Percentiles rank a stretch among this genome's conserved stretches.
Conservation (phyloP, 441 rosid species). For the Bocquillonia castaneifolia region DNA sequence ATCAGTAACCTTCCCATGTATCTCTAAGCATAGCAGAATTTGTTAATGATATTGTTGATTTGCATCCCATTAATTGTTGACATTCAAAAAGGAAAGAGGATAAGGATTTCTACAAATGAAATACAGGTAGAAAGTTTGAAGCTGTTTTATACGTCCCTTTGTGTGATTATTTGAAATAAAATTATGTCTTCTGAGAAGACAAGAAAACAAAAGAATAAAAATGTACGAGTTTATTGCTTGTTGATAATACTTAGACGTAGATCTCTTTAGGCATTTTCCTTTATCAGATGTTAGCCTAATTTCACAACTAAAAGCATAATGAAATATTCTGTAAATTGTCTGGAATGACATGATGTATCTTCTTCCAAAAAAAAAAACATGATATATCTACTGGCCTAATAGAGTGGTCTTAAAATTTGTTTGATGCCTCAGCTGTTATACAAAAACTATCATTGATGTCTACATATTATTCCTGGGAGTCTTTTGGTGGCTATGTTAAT, state of each 20-base stretch:
- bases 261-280: background rate
- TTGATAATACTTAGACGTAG: background rate
- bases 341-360: no score
- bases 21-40: background rate
- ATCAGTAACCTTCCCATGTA: background rate
- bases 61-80: background rate
- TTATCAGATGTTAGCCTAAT: background rate
- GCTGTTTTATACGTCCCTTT: background rate
- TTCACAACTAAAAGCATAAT: background rate
- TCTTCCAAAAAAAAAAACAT: no score
- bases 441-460: background rate
- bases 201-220: background rate
- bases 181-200: background rate
- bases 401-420: background rate
- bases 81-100: no score
- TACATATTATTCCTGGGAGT: background rate
- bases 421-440: background rate
- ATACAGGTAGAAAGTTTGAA: no score
- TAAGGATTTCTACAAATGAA: no score
- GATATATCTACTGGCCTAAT: background rate
- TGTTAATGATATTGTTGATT: background rate
- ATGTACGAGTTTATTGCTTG: background rate
- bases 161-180: background rate
- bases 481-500: background rate
- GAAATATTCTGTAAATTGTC: background rate